Conservation (phyloP, 805 yeast species). For the Zygosaccharomyces lentus region DNA sequence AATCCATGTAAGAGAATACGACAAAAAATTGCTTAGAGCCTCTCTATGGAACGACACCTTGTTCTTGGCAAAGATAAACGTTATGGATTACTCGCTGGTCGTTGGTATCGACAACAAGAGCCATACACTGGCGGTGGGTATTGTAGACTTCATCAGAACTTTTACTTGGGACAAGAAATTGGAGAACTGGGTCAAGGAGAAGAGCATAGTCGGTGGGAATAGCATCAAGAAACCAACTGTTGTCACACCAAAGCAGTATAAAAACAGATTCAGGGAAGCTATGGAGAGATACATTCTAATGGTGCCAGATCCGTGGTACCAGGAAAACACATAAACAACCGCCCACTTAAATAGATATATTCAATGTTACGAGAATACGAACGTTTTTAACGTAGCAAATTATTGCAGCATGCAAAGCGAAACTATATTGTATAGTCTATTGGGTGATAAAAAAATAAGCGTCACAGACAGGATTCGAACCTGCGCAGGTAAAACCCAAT, state of each 20-base stretch:
- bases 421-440: no score
- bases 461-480: conserved; percentile 99
- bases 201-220: conserved; percentile 74
- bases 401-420: background rate
- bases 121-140: conserved; percentile 80
- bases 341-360: background rate
- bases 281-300: conserved; percentile 93
- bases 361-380: background rate
- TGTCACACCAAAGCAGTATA: conserved; percentile 93
- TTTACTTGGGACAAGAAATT: conserved; percentile 98
- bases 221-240: conserved; percentile 93
- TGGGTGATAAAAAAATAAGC: conserved; percentile 53
- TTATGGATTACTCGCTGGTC: conserved; percentile 95
- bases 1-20: conserved; percentile 86
- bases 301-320: conserved; percentile 74
- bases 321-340: conserved; percentile 24
- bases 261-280: conserved; percentile 91
- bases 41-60: conserved; percentile 94
- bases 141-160: conserved; percentile 88
- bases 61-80: conserved; percentile 93
- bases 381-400: background rate
- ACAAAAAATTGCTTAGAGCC: conserved; percentile 77
- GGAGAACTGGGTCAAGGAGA: conserved; percentile 98
- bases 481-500: conserved; percentile 94
- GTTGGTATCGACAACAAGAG: conserved; percentile 78